These are phyloP conservation scores for Pyrenophora tritici-repentis DNA, from an alignment of 2,329 filamentous ascomycete genomes.

Conservation along the genomic window DNA sequence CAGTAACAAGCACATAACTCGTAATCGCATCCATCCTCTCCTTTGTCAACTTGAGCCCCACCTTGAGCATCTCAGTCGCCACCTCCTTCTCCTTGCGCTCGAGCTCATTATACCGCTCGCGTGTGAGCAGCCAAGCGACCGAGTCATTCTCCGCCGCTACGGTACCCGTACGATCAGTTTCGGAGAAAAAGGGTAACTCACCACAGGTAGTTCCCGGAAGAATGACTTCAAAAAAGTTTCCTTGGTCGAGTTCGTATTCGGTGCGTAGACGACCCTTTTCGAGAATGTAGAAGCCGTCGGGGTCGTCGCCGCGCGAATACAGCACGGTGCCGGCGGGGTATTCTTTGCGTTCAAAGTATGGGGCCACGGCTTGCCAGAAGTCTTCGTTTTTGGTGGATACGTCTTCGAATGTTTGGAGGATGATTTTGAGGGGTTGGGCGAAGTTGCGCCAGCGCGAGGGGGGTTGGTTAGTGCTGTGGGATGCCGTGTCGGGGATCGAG, in stretches of 20 bases:
- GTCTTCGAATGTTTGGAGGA: conserved; percentile 94
- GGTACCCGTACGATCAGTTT: conserved; percentile 84
- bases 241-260: conserved; percentile 90
- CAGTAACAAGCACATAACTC: conserved; percentile 46
- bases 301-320: conserved; percentile 74
- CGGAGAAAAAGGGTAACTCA: conserved; percentile 93
- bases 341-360: conserved; percentile 74
- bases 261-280: conserved; percentile 87
- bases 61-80: conserved; percentile 79
- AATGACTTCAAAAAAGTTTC: conserved; percentile 86
- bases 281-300: conserved; percentile 86
- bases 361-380: conserved; percentile 84
- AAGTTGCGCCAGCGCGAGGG: conserved; percentile 78
- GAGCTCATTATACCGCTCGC: conserved; percentile 71
- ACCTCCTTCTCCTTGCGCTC: conserved; percentile 76
- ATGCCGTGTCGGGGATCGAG: conserved; percentile 21
- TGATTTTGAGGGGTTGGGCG: conserved; percentile 85
- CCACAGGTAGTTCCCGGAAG: conserved; percentile 94
- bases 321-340: conserved; percentile 72
- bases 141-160: conserved; percentile 82
- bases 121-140: conserved; percentile 80
- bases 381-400: conserved; percentile 86
- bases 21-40: conserved; percentile 83
- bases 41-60: conserved; percentile 90
- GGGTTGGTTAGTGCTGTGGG: conserved; percentile 7